A percentile compares a stretch with the other conserved stretches of the same genome.
Evolutionary conservation across 2,329 filamentous ascomycete genomes (phyloP).

Genomic region (Hysterium pulicare): DNA sequence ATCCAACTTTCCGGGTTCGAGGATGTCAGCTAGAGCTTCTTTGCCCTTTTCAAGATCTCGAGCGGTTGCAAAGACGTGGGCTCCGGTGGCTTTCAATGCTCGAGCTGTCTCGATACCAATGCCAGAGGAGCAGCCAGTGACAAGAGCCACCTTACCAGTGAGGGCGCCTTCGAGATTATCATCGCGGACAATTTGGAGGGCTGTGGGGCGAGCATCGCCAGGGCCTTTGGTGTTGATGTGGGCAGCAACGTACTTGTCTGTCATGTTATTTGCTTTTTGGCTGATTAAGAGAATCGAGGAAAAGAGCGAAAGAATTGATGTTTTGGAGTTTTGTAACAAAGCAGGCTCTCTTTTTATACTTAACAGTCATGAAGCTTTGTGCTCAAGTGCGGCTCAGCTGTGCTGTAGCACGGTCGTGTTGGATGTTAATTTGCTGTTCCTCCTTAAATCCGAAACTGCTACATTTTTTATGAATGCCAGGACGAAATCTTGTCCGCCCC

Average conservation of each 20-base stretch:
- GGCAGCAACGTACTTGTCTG: conserved; percentile 12
- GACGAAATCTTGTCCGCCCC: too few relatives aligned
- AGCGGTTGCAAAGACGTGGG: conserved; percentile 43
- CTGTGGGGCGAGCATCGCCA: conserved; percentile 41
- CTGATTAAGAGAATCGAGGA: too few relatives aligned
- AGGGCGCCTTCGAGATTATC: conserved; percentile 31
- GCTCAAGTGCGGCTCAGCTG: too few relatives aligned
- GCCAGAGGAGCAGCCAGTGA: conserved; percentile 25
- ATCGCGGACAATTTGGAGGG: conserved; percentile 38
- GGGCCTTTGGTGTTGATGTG: conserved; percentile 25
- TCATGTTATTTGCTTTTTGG: too few relatives aligned
- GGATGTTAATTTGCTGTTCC: too few relatives aligned
- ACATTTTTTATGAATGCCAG: too few relatives aligned
- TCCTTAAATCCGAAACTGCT: too few relatives aligned
- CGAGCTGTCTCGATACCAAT: conserved; percentile 25
- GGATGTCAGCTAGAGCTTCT: conserved; percentile 9
- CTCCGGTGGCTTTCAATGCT: conserved; percentile 46
- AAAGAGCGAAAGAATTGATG: too few relatives aligned
- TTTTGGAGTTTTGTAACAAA: too few relatives aligned
- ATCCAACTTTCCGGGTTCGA: conserved; percentile 5
- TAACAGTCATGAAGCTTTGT: too few relatives aligned
- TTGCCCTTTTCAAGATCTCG: conserved; percentile 31
- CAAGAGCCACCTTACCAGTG: conserved; percentile 14
- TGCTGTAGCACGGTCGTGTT: too few relatives aligned
- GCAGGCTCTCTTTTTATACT: too few relatives aligned